These are phyloP conservation scores for Botrytis deweyae DNA, from an alignment of 2,329 filamentous ascomycete species.

Conservation along the genomic window DNA sequence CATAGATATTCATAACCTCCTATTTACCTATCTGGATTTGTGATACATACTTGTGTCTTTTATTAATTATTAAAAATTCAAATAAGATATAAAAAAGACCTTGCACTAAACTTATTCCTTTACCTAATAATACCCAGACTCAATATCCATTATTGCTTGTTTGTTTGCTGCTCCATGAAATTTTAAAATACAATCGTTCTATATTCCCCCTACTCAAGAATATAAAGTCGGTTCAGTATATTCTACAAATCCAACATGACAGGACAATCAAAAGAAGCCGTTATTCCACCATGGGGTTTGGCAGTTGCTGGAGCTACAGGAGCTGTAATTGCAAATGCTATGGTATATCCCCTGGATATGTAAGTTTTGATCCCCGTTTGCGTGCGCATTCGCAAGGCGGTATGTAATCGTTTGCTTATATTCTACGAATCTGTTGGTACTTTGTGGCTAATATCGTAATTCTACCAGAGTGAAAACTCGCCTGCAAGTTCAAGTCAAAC, in stretches of 20 bases:
- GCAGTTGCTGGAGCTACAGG: conserved; percentile 91
- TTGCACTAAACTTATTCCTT: background rate
- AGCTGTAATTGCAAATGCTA: conserved; percentile 88
- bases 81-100: background rate
- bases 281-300: conserved; percentile 84
- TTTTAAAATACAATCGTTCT: background rate
- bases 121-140: conserved; percentile 10
- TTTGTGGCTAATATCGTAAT: conserved; percentile 6
- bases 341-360: conserved; percentile 97
- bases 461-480: conserved; percentile 84
- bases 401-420: conserved; percentile 17
- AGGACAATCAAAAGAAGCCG: conserved; percentile 39
- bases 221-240: background rate
- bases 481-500: conserved; percentile 89
- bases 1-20: background rate
- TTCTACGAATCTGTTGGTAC: conserved; percentile 12
- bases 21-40: background rate
- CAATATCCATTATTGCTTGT: conserved; percentile 6
- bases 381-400: conserved; percentile 14
- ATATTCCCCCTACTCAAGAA: background rate
- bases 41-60: background rate
- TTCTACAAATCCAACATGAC: conserved; percentile 28
- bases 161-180: conserved; percentile 6
- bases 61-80: background rate
- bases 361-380: conserved; percentile 48